Evolutionary conservation across 2,329 filamentous ascomycete genomes (phyloP).

Genomic region (Botryotinia globosa): DNA sequence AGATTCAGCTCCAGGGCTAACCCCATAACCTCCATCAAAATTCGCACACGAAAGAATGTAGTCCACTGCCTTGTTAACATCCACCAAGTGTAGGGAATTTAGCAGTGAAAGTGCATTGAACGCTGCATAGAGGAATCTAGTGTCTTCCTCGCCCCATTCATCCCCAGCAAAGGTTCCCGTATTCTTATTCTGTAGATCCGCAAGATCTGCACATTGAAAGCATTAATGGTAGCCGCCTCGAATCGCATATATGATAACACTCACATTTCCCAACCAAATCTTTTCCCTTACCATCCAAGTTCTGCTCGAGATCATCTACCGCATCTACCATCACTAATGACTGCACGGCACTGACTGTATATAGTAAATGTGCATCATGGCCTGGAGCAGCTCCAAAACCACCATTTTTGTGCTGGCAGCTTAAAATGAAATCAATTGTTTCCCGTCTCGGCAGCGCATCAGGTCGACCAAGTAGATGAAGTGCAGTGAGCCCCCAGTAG

Average conservation of each 20-base stretch:
- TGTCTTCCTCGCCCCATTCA: constrained; percentile 95
- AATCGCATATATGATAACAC: constrained; percentile 40
- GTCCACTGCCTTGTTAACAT: constrained; percentile 75
- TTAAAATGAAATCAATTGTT: constrained; percentile 89
- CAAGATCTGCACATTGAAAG: constrained; percentile 59
- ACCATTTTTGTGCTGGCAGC: constrained; percentile 84
- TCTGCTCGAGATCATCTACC: constrained; percentile 74
- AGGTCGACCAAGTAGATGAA: constrained; percentile 79
- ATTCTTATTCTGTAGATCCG: constrained; percentile 72
- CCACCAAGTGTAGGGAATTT: constrained; percentile 66
- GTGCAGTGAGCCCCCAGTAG: constrained; percentile 90
- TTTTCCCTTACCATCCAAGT: constrained; percentile 53
- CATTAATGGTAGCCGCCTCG: constrained; percentile 22
- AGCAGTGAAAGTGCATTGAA: constrained; percentile 88
- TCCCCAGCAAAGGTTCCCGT: constrained; percentile 91
- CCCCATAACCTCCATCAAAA: constrained; percentile 91
- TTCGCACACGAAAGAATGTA: constrained; percentile 84
- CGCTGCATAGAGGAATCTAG: constrained; percentile 87
- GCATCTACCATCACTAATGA: constrained; percentile 85
- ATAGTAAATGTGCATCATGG: constrained; percentile 94
- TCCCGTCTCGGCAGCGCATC: constrained; percentile 77
- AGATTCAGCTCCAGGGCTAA: constrained; percentile 85
- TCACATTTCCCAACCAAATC: constrained; percentile 75
- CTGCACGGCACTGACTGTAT: constrained; percentile 92
- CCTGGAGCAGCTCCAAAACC: constrained; percentile 92